Percentiles rank a stretch among this genome's conserved stretches.
These are phyloP conservation scores for Glarea lozoyensis DNA, from an alignment of 495 filamentous ascomycete species.

Conservation along the genomic window DNA sequence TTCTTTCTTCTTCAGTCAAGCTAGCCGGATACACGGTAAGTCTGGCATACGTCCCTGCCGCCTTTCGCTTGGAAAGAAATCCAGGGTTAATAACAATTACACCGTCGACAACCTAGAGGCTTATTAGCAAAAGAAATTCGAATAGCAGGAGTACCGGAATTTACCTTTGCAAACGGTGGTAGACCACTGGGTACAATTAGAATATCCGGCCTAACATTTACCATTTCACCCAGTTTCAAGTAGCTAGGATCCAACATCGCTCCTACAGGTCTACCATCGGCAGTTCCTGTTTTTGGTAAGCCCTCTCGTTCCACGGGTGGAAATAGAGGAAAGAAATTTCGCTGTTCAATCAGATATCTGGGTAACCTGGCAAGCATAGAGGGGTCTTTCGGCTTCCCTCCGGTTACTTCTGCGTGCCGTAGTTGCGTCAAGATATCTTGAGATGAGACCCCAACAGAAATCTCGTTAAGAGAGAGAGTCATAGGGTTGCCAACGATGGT, in stretches of 20 bases:
- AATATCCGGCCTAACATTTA: slow-evolving; percentile 76
- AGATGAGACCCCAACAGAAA: slow-evolving; percentile 65
- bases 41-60: slow-evolving; percentile 70
- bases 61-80: slow-evolving; percentile 71
- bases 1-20: slow-evolving; percentile 49
- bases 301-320: slow-evolving; percentile 61
- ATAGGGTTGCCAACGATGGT: slow-evolving; percentile 81
- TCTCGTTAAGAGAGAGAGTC: slow-evolving; percentile 78
- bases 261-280: slow-evolving; percentile 54
- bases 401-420: slow-evolving; percentile 61
- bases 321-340: slow-evolving; percentile 83
- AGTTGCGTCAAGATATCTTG: slow-evolving; percentile 80
- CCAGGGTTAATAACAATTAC: slow-evolving; percentile 85
- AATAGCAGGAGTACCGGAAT: not conserved
- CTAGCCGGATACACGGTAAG: slow-evolving; percentile 59
- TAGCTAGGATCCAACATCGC: slow-evolving; percentile 74
- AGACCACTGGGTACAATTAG: slow-evolving; percentile 76
- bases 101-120: slow-evolving; percentile 56
- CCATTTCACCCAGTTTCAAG: slow-evolving; percentile 82
- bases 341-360: slow-evolving; percentile 72
- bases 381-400: slow-evolving; percentile 36
- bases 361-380: slow-evolving; percentile 53
- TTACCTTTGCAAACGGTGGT: slow-evolving; percentile 78
- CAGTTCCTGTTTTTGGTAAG: slow-evolving; percentile 52
- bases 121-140: not conserved